Percentiles rank a stretch among this genome's conserved stretches.
Evolutionary conservation across 768 basidiomycete genomes (phyloP).

Genomic region (Hebeloma cylindrosporum): DNA sequence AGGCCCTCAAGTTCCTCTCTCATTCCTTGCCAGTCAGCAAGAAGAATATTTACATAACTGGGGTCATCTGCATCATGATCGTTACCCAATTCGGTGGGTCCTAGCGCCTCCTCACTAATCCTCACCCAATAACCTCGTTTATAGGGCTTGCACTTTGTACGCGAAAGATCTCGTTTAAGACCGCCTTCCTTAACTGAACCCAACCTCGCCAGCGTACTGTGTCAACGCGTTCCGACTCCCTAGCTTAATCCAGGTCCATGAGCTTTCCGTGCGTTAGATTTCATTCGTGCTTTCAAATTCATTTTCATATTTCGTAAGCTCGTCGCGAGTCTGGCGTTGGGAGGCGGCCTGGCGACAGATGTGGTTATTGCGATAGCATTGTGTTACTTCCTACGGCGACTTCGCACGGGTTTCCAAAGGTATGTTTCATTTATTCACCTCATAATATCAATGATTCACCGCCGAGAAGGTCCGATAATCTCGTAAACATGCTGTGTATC

Average conservation of each 20-base stretch:
- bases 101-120: background rate
- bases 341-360: conserved; percentile 51
- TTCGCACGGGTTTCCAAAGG: conserved; percentile 47
- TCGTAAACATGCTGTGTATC: conserved; percentile 56
- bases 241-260: conserved; percentile 30
- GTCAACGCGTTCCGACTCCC: conserved; percentile 40
- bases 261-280: conserved; percentile 38
- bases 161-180: conserved; percentile 6
- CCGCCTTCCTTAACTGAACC: too few species aligned
- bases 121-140: background rate
- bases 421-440: conserved; percentile 30
- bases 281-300: background rate
- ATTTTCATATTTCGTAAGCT: conserved; percentile 28
- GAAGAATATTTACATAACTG: conserved; percentile 46
- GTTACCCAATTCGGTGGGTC: conserved; percentile 45
- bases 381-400: conserved; percentile 52
- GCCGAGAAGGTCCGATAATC: conserved; percentile 47
- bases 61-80: conserved; percentile 41
- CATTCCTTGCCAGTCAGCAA: conserved; percentile 47
- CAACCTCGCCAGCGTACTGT: conserved; percentile 38
- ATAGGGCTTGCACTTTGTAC: conserved; percentile 40
- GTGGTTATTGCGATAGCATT: conserved; percentile 50
- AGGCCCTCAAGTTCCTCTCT: background rate
- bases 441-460: background rate
- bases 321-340: conserved; percentile 48